phyloP scores from a whole-genome alignment of 768 basidiomycete species.

The Suillus subaureus region DNA sequence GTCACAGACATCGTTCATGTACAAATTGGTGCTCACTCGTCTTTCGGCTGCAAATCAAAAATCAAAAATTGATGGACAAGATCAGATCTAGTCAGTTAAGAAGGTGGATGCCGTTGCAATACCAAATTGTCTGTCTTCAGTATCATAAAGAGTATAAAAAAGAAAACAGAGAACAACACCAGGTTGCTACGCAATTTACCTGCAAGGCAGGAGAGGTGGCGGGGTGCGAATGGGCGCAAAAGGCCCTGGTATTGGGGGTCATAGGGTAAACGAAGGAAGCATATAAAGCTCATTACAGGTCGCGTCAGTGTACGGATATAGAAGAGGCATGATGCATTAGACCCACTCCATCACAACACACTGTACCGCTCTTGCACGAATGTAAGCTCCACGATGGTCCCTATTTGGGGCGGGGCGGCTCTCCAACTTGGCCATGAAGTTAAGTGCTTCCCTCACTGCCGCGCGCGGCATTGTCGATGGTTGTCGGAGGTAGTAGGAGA shows the following conservation, averaged over 20 bases:
- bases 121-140: too few relatives aligned
- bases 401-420: not conserved
- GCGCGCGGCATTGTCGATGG: not conserved
- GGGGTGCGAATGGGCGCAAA: conserved; percentile 14
- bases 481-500: not conserved
- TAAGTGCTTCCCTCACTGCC: not conserved
- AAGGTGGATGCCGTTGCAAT: too few relatives aligned
- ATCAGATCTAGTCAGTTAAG: too few relatives aligned
- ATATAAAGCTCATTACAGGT: not conserved
- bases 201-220: conserved; percentile 45
- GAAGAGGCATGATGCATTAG: not conserved
- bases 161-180: too few relatives aligned
- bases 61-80: too few relatives aligned
- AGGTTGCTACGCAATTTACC: conserved; percentile 16
- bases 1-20: too few relatives aligned
- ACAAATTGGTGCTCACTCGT: too few relatives aligned
- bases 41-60: too few relatives aligned
- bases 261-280: not conserved
- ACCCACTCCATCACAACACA: not conserved
- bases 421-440: not conserved
- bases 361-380: not conserved
- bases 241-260: not conserved
- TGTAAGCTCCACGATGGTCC: not conserved
- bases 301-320: not conserved
- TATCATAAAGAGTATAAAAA: too few relatives aligned